phyloP scores from a whole-genome alignment of 768 basidiomycete genomes.

The Kwoniella shandongensis region DNA sequence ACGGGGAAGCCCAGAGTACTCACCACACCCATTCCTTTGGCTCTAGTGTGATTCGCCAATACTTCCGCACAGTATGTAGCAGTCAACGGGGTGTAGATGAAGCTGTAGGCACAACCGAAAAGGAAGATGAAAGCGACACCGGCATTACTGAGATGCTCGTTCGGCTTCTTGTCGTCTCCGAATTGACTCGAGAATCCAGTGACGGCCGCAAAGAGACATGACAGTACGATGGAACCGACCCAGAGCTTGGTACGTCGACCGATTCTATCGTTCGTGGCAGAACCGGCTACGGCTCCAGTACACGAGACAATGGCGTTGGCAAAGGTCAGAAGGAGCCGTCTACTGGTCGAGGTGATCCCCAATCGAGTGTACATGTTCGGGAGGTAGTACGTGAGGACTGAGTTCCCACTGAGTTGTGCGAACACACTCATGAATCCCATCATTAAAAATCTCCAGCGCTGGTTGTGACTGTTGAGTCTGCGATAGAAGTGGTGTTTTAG shows the following conservation, averaged over 20 bases:
- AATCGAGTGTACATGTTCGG: conserved; percentile 39
- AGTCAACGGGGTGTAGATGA: conserved; percentile 64
- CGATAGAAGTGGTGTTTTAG: conserved; percentile 1
- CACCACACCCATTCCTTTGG: conserved; percentile 65
- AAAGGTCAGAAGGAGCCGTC: conserved; percentile 53
- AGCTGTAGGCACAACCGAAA: conserved; percentile 61
- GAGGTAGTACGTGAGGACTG: conserved; percentile 58
- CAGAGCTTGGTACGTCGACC: conserved; percentile 27
- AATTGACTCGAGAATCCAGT: conserved; percentile 29
- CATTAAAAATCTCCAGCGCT: conserved; percentile 54
- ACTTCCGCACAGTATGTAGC: conserved; percentile 62
- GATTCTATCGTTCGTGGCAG: conserved; percentile 23
- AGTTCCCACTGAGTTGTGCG: conserved; percentile 62
- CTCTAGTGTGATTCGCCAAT: conserved; percentile 61
- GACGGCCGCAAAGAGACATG: conserved; percentile 30
- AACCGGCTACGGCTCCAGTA: conserved; percentile 48
- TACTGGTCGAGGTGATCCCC: conserved; percentile 35
- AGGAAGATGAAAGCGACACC: conserved; percentile 54
- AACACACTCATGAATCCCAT: conserved; percentile 62
- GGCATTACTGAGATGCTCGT: conserved; percentile 9
- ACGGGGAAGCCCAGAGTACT: conserved; percentile 29
- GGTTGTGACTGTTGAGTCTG: conserved; percentile 28
- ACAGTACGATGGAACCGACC: conserved; percentile 22
- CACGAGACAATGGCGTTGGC: conserved; percentile 51
- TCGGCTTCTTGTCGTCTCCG: conserved; percentile 16